Evolutionary conservation across 257 asterid genomes (phyloP).

Genomic region (Craterostigma plantagineum): DNA sequence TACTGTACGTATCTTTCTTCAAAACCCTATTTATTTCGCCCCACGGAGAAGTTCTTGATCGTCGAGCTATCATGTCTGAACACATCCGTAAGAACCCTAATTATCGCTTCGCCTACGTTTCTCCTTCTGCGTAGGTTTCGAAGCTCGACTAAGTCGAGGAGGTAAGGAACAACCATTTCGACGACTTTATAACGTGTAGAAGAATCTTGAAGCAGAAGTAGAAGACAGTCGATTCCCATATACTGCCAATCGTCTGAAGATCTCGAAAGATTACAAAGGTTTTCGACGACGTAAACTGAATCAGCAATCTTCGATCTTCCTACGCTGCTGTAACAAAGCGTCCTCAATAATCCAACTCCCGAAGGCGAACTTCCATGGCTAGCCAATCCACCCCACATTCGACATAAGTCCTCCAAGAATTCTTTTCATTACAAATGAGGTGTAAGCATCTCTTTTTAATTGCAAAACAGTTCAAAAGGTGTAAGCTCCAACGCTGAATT

Average conservation of each 20-base stretch:
- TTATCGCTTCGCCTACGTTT: constrained; percentile 43
- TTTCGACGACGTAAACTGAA: constrained; percentile 25
- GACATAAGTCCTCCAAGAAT: constrained; percentile 33
- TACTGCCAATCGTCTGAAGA: constrained; percentile 85
- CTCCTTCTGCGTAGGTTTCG: constrained; percentile 29
- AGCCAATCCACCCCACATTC: constrained; percentile 65
- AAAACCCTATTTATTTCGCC: constrained; percentile 24
- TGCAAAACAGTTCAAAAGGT: constrained; percentile 66
- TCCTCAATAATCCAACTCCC: constrained; percentile 48
- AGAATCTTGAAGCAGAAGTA: constrained; percentile 49
- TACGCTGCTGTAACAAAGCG: constrained; percentile 35
- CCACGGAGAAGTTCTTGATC: constrained; percentile 12
- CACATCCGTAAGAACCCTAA: constrained; percentile 23
- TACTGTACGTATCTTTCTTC: constrained; percentile 24
- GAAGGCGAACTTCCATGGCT: constrained; percentile 50
- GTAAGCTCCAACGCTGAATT: constrained; percentile 68
- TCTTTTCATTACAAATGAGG: constrained; percentile 33
- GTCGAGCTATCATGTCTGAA: constrained; percentile 12
- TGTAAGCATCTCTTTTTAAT: constrained; percentile 32
- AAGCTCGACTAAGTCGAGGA: constrained; percentile 50
- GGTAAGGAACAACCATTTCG: constrained; percentile 16
- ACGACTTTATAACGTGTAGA: constrained; percentile 21
- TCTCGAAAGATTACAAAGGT: constrained; percentile 46
- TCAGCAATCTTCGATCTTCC: constrained; percentile 47
- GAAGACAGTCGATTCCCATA: constrained; percentile 65